Conservation (phyloP, 768 basidiomycete genomes). For the Tylopilus felleus region DNA sequence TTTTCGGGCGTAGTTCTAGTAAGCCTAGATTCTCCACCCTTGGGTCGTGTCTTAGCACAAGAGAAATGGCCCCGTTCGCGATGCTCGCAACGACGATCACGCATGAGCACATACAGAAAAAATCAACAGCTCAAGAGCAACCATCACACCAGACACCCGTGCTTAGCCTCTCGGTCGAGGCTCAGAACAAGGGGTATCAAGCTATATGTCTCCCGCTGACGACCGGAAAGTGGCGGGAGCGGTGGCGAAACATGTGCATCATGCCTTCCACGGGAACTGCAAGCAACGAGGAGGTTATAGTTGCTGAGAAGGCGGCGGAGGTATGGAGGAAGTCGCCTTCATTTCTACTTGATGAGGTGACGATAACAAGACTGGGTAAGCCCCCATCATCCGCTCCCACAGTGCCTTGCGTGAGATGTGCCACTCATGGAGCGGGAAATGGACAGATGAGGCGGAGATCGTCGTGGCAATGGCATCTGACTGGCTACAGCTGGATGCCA, state of each 20-base stretch:
- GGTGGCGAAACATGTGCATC: conserved; percentile 91
- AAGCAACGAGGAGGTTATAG: conserved; percentile 38
- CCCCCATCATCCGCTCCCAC: conserved; percentile 10
- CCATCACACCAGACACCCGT: conserved; percentile 44
- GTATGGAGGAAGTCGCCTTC: conserved; percentile 80
- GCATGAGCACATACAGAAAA: conserved; percentile 40
- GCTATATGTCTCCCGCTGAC: conserved; percentile 83
- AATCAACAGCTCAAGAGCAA: conserved; percentile 12
- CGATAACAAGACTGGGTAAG: conserved; percentile 76
- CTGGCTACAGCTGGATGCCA: conserved; percentile 93
- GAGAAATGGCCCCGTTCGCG: conserved; percentile 26
- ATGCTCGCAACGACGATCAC: conserved; percentile 28
- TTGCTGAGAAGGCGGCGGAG: conserved; percentile 68
- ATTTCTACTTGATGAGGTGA: conserved; percentile 82
- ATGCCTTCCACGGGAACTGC: conserved; percentile 43
- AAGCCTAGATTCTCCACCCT: conserved; percentile 1
- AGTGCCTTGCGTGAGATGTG: conserved; percentile 11
- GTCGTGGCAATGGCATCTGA: conserved; percentile 80
- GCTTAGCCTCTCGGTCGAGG: conserved; percentile 48
- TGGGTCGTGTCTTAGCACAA: too few species aligned
- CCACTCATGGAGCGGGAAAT: conserved; percentile 11
- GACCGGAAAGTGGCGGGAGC: conserved; percentile 75
- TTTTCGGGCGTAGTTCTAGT: conserved; percentile 13
- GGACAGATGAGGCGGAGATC: conserved; percentile 68
- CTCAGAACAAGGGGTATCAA: conserved; percentile 68